Percentiles rank a stretch among this genome's conserved stretches.
phyloP scores from a whole-genome alignment of 805 yeast species.

The Yarrowia sp. region DNA sequence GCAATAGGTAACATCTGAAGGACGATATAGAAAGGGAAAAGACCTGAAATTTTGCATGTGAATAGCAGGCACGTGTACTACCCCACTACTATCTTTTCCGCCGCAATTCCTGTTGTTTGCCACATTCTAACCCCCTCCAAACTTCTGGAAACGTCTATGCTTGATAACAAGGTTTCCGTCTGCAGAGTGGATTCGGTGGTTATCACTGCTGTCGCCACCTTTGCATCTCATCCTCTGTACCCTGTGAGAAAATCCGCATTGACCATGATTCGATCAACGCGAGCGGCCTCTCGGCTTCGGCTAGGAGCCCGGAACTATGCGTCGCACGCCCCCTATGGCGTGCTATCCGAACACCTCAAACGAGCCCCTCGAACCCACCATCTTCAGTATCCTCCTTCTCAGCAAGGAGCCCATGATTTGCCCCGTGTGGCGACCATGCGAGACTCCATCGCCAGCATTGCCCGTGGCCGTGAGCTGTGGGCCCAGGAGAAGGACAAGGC shows the following conservation, averaged over 20 bases:
- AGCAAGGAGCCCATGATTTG: background rate
- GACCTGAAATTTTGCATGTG: too few relatives aligned
- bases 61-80: background rate
- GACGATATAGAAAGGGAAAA: background rate
- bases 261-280: conserved; percentile 36
- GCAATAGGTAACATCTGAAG: background rate
- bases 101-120: background rate
- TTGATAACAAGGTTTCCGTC: conserved; percentile 29
- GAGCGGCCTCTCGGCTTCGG: conserved; percentile 38
- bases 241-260: background rate
- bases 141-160: conserved; percentile 16
- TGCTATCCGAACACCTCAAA: conserved; percentile 14
- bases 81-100: background rate
- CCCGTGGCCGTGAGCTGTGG: conserved; percentile 15
- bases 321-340: conserved; percentile 30
- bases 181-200: conserved; percentile 19
- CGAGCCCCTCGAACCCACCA: conserved; percentile 11
- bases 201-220: conserved; percentile 34
- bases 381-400: background rate
- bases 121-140: background rate
- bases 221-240: conserved; percentile 34
- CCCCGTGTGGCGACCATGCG: conserved; percentile 13
- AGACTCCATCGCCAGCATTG: conserved; percentile 28
- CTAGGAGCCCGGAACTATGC: conserved; percentile 34
- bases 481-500: conserved; percentile 30